A percentile compares a stretch with the other conserved stretches of the same genome.
Conservation (phyloP, 768 basidiomycete genomes). For the Xerocomus spinulosus region DNA sequence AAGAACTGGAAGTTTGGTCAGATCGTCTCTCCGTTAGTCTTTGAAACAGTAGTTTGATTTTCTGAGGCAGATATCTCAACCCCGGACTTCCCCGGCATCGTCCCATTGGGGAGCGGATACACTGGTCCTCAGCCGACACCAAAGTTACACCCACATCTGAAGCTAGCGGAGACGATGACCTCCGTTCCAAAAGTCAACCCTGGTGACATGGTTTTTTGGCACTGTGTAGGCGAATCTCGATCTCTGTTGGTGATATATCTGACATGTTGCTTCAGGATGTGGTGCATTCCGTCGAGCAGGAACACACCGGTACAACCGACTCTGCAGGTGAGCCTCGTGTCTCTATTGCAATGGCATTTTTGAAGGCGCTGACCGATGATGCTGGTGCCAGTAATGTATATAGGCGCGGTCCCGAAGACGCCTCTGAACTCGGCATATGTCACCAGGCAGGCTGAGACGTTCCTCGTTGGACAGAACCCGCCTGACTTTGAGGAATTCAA, state of each 20-base stretch:
- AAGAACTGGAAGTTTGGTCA: conserved; percentile 52
- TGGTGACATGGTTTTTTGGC: conserved; percentile 80
- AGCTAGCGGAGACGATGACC: conserved; percentile 60
- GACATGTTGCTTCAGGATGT: conserved; percentile 34
- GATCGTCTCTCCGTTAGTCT: conserved; percentile 16
- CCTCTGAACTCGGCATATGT: conserved; percentile 59
- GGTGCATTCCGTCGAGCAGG: conserved; percentile 43
- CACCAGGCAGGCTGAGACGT: conserved; percentile 55
- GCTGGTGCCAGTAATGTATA: conserved; percentile 62
- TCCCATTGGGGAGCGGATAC: conserved; percentile 22
- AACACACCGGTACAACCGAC: conserved; percentile 51
- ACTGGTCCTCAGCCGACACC: conserved; percentile 47
- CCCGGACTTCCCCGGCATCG: conserved; percentile 52
- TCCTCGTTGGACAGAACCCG: conserved; percentile 55
- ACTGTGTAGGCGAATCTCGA: conserved; percentile 41
- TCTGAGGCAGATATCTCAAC: conserved; percentile 40
- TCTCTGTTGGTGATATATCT: not conserved
- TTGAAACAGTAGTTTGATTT: conserved; percentile 15
- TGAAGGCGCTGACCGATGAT: not conserved
- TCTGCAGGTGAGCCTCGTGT: conserved; percentile 45
- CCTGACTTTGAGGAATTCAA: conserved; percentile 63
- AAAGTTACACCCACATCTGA: conserved; percentile 61
- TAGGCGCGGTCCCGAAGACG: conserved; percentile 66
- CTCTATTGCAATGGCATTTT: not conserved
- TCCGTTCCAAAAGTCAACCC: conserved; percentile 67